Conservation (phyloP, 1,284 basidiomycete genomes). For the Cutaneotrichosporon cyanovorans region DNA sequence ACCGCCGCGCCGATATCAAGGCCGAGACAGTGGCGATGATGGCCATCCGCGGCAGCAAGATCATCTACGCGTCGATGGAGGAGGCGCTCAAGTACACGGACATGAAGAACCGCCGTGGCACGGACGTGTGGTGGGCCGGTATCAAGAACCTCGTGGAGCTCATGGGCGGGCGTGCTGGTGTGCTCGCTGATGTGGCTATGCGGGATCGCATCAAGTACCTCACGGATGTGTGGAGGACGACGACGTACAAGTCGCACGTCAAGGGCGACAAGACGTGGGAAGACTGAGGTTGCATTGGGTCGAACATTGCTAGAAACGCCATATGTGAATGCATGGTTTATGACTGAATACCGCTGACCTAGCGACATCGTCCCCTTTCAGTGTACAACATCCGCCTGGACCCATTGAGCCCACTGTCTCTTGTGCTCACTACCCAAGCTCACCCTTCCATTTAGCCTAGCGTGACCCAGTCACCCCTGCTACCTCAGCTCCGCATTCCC, state of each 20-base stretch:
- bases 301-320: no score
- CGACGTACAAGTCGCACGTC: neutral
- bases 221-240: neutral
- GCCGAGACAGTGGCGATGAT: conserved; percentile 70
- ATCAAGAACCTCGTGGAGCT: conserved; percentile 65
- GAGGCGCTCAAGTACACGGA: conserved; percentile 82
- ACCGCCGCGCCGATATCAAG: conserved; percentile 25
- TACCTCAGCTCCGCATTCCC: conserved; percentile 14
- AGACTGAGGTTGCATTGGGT: neutral
- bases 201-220: neutral
- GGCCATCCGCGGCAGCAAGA: conserved; percentile 71
- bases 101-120: conserved; percentile 80
- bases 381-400: no score
- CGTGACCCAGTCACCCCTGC: no score
- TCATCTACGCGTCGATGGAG: conserved; percentile 73
- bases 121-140: conserved; percentile 70
- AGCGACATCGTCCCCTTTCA: no score
- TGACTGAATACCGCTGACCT: no score
- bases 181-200: conserved; percentile 18
- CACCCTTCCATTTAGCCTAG: no score
- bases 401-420: no score
- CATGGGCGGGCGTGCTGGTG: conserved; percentile 48
- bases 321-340: no score
- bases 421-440: no score
- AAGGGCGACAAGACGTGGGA: neutral